Evolutionary conservation across 1,284 basidiomycete species (phyloP).

Genomic region (Exsudoporus floridanus): DNA sequence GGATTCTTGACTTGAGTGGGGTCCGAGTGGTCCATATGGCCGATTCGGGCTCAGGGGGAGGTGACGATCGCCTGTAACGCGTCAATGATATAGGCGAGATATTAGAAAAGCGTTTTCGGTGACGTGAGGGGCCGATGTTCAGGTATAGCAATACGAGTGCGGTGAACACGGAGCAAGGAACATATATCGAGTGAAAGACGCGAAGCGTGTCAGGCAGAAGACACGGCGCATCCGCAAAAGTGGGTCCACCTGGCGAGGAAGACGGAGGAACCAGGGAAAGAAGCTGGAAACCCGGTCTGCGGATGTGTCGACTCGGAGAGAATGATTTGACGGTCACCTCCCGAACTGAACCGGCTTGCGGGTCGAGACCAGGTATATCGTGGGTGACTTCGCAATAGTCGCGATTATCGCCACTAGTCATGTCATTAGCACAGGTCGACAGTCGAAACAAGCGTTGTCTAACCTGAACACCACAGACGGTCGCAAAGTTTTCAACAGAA

Average conservation of each 20-base stretch:
- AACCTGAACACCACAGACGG: slow-evolving; percentile 75
- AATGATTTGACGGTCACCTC: slow-evolving; percentile 83
- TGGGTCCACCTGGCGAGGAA: slow-evolving; percentile 13
- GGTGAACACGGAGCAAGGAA: slow-evolving; percentile 34
- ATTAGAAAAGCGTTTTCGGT: slow-evolving; percentile 14
- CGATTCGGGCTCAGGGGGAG: slow-evolving; percentile 28
- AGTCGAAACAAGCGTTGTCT: slow-evolving; percentile 16
- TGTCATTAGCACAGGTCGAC: slow-evolving; percentile 1
- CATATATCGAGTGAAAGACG: slow-evolving; percentile 62
- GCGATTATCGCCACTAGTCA: slow-evolving; percentile 77
- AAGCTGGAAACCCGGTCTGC: slow-evolving; percentile 81
- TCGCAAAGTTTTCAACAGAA: slow-evolving; percentile 62
- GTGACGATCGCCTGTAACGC: slow-evolving; percentile 8
- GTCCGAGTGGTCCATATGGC: slow-evolving; percentile 36
- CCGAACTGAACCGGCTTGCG: slow-evolving; percentile 37
- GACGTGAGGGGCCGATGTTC: slow-evolving; percentile 27
- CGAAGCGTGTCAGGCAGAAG: slow-evolving; percentile 67
- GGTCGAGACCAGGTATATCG: slow-evolving; percentile 32
- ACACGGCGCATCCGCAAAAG: slow-evolving; percentile 53
- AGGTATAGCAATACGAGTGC: slow-evolving; percentile 26
- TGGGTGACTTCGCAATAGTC: slow-evolving; percentile 83
- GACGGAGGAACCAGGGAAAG: slow-evolving; percentile 63
- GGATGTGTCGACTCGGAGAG: slow-evolving; percentile 75
- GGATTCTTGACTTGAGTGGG: slow-evolving; percentile 18
- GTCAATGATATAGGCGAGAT: slow-evolving; percentile 22